Percentiles rank a stretch among this genome's conserved stretches.
Evolutionary conservation across 768 basidiomycete genomes (phyloP).

Genomic region (Coprinopsis cinerea): DNA sequence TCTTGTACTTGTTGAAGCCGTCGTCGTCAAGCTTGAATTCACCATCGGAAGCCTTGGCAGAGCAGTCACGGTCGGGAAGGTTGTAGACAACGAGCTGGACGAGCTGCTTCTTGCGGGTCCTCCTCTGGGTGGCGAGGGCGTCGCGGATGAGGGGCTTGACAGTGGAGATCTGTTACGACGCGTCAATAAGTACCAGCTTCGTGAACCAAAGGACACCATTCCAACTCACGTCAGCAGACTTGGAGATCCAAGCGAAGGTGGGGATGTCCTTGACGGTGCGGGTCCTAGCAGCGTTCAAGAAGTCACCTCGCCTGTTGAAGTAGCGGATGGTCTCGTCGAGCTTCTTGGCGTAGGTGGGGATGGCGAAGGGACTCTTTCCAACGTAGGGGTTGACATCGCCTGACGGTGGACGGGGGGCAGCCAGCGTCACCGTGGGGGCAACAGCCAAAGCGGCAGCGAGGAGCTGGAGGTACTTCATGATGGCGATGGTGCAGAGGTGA

Average conservation of each 20-base stretch:
- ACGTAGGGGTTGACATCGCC: slow-evolving; percentile 15
- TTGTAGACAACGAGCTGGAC: slow-evolving; percentile 29
- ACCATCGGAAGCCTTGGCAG: slow-evolving; percentile 27
- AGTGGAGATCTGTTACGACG: background rate
- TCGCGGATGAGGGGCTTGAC: slow-evolving; percentile 9
- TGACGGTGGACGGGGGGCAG: background rate
- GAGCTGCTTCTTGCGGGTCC: slow-evolving; percentile 18
- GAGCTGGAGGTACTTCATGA: slow-evolving; percentile 10
- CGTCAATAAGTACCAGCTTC: background rate
- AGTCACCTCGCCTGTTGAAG: slow-evolving; percentile 13
- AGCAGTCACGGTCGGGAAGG: slow-evolving; percentile 29
- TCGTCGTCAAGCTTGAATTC: slow-evolving; percentile 24
- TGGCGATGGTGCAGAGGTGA: background rate
- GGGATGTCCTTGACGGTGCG: slow-evolving; percentile 15
- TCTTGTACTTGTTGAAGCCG: slow-evolving; percentile 26
- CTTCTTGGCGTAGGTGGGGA: slow-evolving; percentile 16
- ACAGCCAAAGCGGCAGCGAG: slow-evolving; percentile 9
- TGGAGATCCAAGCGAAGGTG: slow-evolving; percentile 19
- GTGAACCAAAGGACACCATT: background rate
- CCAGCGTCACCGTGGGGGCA: background rate
- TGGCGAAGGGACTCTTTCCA: slow-evolving; percentile 14
- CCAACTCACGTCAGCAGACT: slow-evolving; percentile 2
- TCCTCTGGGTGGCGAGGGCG: slow-evolving; percentile 9
- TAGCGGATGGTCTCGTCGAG: slow-evolving; percentile 17
- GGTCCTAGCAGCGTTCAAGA: slow-evolving; percentile 16